These are phyloP conservation scores for Penicillium griseofulvum DNA, from an alignment of 2,329 filamentous ascomycete genomes.

Conservation along the genomic window DNA sequence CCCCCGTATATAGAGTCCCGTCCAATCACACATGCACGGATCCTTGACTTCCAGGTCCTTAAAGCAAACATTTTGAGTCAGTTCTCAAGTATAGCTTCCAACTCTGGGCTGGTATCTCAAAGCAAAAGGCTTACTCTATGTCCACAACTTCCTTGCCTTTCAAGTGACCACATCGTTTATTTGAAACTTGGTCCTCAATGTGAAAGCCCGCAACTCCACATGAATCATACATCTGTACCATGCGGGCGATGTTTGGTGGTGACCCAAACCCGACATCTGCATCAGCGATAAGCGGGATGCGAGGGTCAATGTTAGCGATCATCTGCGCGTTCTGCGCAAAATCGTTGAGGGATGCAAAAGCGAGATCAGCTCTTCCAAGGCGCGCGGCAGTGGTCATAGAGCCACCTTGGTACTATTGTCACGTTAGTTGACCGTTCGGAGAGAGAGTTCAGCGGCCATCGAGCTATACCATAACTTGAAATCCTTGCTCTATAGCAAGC, in stretches of 20 bases:
- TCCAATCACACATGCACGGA: neutral
- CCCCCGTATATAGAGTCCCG: neutral
- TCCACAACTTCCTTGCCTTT: conserved; percentile 59
- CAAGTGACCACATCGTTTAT: conserved; percentile 65
- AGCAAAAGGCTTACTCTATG: neutral
- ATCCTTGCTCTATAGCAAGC: neutral
- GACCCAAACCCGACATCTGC: conserved; percentile 27
- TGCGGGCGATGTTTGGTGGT: conserved; percentile 44
- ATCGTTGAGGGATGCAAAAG: conserved; percentile 44
- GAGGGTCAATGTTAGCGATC: conserved; percentile 44
- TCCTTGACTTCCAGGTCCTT: neutral
- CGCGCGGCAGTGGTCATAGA: neutral
- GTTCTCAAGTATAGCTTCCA: neutral
- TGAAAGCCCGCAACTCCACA: conserved; percentile 60
- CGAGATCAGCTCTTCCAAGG: conserved; percentile 33
- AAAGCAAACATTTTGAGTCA: neutral
- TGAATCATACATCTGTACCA: conserved; percentile 53
- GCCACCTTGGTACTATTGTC: neutral
- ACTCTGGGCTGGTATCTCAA: neutral
- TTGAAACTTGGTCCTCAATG: conserved; percentile 61
- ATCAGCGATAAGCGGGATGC: conserved; percentile 22
- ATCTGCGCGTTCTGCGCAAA: conserved; percentile 48
- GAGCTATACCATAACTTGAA: neutral
- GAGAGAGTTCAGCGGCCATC: too few species aligned
- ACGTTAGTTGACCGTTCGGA: neutral